Base-by-base conservation (phyloP, 139 green algal genomes). In the Chlorella vulgaris region DNA sequence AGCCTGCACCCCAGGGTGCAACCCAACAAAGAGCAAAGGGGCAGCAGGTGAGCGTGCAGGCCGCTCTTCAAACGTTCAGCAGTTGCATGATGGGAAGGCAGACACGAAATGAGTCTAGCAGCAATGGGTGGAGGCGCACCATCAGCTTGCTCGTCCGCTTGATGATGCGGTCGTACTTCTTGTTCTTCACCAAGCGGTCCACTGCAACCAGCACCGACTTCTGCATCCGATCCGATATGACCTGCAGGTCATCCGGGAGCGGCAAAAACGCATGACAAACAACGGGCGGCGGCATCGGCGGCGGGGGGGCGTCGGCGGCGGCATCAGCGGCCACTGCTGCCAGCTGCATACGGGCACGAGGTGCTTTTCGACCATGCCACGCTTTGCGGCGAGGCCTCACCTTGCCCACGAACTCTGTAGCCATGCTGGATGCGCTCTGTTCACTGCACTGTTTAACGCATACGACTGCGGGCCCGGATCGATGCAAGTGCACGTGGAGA, bases 181-280 rank as follows among this genome's bases (percentile, higher is more conserved):
- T 76, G 15, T 86, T 65, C 24, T 53, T 42, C 7, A 83, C 81
- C 40, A 87, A 43, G 4, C 86, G 71, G 28, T 87, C 71, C 15
- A 93, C 74, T 2, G 88, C 88, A 35, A 93, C 88, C 31, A 92
- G 68, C 2, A 93, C 78, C 21, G 88, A 91, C 69, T 93, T 93
- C 19, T 88, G 50, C 87, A 91, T 91, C 8, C 75, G 70, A 65
- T 91, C 90, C 13, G 89, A 93, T 1, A 93, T 78, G 50, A 93
- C 89, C 89, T 93, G 82, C 82, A 77, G 47, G 7, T 15, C 1
- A 26, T 66, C 47, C 47, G 47, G 47, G 21, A 69, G 55, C 1
- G 43, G 8, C 7, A 3, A 51, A 29, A 21, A 55, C 21, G 47
- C 47, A 55, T 55, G 47, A 15, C 47, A 55, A 24, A 55, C 47